These are phyloP conservation scores for Articulospora tetracladia DNA, from an alignment of 495 filamentous ascomycete species.

Conservation along the genomic window DNA sequence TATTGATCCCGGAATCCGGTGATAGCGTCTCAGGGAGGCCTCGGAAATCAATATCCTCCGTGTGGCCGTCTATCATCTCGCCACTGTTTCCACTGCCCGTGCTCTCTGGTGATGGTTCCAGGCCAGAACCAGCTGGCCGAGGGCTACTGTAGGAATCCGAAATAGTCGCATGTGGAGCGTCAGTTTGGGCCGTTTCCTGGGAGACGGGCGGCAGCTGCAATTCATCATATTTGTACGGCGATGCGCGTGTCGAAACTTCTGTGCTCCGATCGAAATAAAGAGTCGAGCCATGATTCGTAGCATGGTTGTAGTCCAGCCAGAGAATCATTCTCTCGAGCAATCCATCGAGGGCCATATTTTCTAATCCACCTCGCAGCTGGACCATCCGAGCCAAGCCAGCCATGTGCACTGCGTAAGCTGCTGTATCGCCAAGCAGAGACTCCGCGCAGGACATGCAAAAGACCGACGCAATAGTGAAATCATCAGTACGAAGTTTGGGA, in stretches of 20 bases:
- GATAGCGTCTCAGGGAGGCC: too few species aligned
- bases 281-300: not conserved
- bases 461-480: not conserved
- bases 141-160: too few species aligned
- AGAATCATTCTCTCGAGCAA: slow-evolving; percentile 4
- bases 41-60: too few species aligned
- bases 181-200: too few species aligned
- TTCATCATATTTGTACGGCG: not conserved
- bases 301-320: slow-evolving; percentile 9
- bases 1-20: too few species aligned
- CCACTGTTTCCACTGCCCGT: too few species aligned
- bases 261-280: not conserved
- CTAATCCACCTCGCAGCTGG: slow-evolving; percentile 4
- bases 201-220: too few species aligned
- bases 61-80: too few species aligned
- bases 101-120: too few species aligned
- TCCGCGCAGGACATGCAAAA: slow-evolving; percentile 1
- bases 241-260: not conserved
- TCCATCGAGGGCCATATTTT: not conserved
- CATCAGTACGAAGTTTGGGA: not conserved
- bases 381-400: slow-evolving; percentile 11
- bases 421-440: not conserved
- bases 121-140: too few species aligned
- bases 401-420: slow-evolving; percentile 1
- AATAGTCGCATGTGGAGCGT: too few species aligned